Evolutionary conservation across 805 yeast genomes (phyloP).

Genomic region (Yamadazyma akitaensis): DNA sequence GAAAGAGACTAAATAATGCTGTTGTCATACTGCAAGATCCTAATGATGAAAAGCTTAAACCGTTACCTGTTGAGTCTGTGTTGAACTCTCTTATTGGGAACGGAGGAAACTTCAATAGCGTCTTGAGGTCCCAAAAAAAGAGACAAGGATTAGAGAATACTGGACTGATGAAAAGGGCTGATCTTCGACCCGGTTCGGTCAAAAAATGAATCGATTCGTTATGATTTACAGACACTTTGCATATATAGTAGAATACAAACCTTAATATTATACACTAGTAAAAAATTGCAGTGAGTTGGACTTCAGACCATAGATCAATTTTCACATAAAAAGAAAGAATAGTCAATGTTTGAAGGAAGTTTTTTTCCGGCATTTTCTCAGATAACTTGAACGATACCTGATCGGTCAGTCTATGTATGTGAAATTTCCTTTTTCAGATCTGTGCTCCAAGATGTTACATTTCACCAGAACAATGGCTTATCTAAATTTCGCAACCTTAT

Average conservation of each 20-base stretch:
- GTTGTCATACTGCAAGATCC: constrained; percentile 23
- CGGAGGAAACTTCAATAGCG: constrained; percentile 30
- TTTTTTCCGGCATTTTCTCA: no score
- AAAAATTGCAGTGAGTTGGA: no score
- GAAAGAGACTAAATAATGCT: constrained; percentile 26
- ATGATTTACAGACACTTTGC: background rate
- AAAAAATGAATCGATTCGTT: background rate
- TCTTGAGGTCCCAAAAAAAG: constrained; percentile 27
- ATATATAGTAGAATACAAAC: background rate
- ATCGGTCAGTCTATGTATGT: no score
- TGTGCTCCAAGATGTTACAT: no score
- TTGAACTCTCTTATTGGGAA: constrained; percentile 14
- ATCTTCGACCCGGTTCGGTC: constrained; percentile 10
- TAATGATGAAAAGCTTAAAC: constrained; percentile 27
- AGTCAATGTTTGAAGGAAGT: no score
- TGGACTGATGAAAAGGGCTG: constrained; percentile 23
- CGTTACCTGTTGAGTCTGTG: constrained; percentile 10
- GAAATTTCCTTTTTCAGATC: no score
- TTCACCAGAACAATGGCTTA: constrained; percentile 12
- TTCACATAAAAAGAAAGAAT: background rate
- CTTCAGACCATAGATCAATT: background rate
- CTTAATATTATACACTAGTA: no score
- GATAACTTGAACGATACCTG: no score
- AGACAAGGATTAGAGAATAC: constrained; percentile 16
- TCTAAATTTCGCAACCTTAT: background rate